Evolutionary conservation across 140 eudicot species (phyloP), one percentile per base, ranked within the genome.

Genomic region (Ambrosia hybrid): DNA sequence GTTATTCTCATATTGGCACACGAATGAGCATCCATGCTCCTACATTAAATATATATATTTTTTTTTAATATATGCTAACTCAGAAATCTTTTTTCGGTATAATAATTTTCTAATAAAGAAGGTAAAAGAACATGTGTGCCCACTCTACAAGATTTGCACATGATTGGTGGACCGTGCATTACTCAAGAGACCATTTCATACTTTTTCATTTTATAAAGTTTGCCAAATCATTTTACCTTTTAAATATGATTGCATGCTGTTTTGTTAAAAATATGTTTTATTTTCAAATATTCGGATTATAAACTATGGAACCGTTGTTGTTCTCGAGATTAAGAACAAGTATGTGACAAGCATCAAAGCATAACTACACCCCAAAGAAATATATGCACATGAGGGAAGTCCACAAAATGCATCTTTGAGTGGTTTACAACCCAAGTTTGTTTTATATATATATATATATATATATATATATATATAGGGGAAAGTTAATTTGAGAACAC

Each of bases 301-400:
- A 9, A 45, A 45, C 4, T 17, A 21, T 65, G 34, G 15, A 65
- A 4, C 56, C 34, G 46, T 21, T 45, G n/a, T 21, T 16, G 16
- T 15, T 55, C 16, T 49, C 15, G 4, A 15, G 48, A 2, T 43
- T 6, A 9, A 43, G 48, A 43, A 43, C 48, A 17, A 38, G 48
- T 17, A 14, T 43, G n/a, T 3, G 33, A 72, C 38, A 70, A 55
- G 65, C 16, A 70, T 36, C 15, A 72, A 60, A 73, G 77, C 57
- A 59, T 72, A 69, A 61, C 12, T 14, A 61, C 70, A 60, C 48
- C 48, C 62, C 51, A 48, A 73, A 61, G 62, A 73, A 8, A 43
- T 43, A 43, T 43, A 34, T 37, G 55, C 78, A 62, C 71, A 15
- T 73, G 78, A 49, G 78, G 55, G 41, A 62, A 51, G 64, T 73